Evolutionary conservation across 305 asterid genomes (phyloP).

Genomic region (Fraxinus sp.): DNA sequence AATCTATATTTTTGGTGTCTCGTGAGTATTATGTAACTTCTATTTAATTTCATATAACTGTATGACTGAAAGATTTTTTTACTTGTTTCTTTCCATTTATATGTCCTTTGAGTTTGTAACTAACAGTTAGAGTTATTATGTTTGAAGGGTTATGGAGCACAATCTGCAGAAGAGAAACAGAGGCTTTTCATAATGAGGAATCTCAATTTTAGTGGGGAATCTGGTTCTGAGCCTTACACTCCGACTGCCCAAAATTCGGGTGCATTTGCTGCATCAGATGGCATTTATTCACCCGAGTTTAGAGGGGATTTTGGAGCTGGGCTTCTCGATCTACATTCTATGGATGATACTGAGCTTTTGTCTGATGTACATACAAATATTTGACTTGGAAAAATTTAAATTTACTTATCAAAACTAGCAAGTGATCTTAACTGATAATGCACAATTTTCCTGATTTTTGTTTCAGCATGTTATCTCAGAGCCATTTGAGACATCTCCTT

Average conservation of each 20-base stretch:
- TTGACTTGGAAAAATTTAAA: not conserved
- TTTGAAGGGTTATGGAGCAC: constrained; percentile 92
- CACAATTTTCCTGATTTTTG: constrained; percentile 27
- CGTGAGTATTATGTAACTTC: not conserved
- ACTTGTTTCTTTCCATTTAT: not conserved
- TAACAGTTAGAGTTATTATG: constrained; percentile 24
- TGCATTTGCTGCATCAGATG: constrained; percentile 63
- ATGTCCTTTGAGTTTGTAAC: constrained; percentile 1
- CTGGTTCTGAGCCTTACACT: constrained; percentile 72
- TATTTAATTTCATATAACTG: not conserved
- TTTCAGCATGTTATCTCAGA: constrained; percentile 89
- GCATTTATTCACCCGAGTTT: constrained; percentile 77
- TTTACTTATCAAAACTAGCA: constrained; percentile 20
- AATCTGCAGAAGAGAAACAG: constrained; percentile 96
- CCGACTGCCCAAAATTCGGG: constrained; percentile 78
- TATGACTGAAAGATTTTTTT: not conserved
- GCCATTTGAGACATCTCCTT: constrained; percentile 90
- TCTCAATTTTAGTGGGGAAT: constrained; percentile 84
- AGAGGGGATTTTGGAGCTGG: constrained; percentile 99
- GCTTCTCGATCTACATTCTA: constrained; percentile 93
- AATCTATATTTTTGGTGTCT: not conserved
- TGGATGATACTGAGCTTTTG: constrained; percentile 99
- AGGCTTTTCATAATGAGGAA: constrained; percentile 94
- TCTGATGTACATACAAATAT: constrained; percentile 63
- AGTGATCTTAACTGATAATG: constrained; percentile 6